Percentiles rank a stretch among this genome's conserved stretches.
Evolutionary conservation across 345 rosid genomes (phyloP).

Genomic region (Pugionium dolabratum): DNA sequence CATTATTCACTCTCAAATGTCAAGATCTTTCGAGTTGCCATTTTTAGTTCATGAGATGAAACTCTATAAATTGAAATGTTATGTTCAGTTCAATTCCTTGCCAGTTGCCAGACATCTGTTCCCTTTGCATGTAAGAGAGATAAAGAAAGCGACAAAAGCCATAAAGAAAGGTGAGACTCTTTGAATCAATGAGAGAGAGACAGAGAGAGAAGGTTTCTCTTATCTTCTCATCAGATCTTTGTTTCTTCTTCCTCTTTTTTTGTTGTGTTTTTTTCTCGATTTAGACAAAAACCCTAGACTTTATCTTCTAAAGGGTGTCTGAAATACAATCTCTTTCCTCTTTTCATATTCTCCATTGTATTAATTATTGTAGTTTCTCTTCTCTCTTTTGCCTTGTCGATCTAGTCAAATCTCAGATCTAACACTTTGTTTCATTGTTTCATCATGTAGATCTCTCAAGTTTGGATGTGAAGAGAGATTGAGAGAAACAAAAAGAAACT

Average conservation of each 20-base stretch:
- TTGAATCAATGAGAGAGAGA: slow-evolving; percentile 15
- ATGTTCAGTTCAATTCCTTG: slow-evolving; percentile 35
- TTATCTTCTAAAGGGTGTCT: slow-evolving; percentile 23
- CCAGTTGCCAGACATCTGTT: slow-evolving; percentile 38
- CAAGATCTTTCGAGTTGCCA: slow-evolving; percentile 25
- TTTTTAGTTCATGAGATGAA: slow-evolving; percentile 27
- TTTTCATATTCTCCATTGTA: neutral
- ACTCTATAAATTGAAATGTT: slow-evolving; percentile 27
- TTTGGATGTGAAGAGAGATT: slow-evolving; percentile 21
- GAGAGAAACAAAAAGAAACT: slow-evolving; percentile 52
- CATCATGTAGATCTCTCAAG: slow-evolving; percentile 35
- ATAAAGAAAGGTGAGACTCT: slow-evolving; percentile 37
- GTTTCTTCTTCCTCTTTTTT: slow-evolving; percentile 8
- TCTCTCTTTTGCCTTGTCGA: slow-evolving; percentile 10
- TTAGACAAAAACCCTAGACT: slow-evolving; percentile 41
- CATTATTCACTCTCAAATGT: slow-evolving; percentile 26
- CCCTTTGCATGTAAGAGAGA: slow-evolving; percentile 38
- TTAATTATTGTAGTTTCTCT: neutral
- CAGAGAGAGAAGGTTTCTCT: slow-evolving; percentile 32
- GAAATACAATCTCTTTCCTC: slow-evolving; percentile 9
- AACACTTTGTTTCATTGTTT: slow-evolving; percentile 16
- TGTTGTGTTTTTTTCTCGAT: slow-evolving; percentile 25
- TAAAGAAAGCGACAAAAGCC: slow-evolving; percentile 37
- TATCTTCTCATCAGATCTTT: slow-evolving; percentile 37
- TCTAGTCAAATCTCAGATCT: slow-evolving; percentile 24